Evolutionary conservation across 2,329 filamentous ascomycete species (phyloP).

Genomic region (Coniochaeta sp.): DNA sequence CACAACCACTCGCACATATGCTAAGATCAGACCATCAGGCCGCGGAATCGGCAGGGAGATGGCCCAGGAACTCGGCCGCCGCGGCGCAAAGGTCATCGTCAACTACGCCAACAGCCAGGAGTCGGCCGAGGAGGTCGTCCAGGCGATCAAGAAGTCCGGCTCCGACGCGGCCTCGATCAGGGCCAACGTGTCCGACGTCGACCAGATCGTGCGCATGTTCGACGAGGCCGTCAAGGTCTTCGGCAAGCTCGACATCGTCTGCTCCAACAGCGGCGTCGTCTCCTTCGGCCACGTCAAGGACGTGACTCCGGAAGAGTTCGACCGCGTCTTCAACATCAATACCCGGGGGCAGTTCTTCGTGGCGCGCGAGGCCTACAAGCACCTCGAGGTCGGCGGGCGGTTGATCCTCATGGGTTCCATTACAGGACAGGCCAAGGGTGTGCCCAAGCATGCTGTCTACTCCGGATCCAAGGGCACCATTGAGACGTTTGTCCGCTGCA

Average conservation of each 20-base stretch:
- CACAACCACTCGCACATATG: background rate
- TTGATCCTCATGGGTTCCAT: slow-evolving; percentile 70
- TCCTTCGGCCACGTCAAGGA: slow-evolving; percentile 63
- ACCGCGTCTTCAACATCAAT: slow-evolving; percentile 64
- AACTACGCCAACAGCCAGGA: slow-evolving; percentile 61
- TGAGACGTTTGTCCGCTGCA: slow-evolving; percentile 66
- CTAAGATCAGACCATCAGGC: slow-evolving; percentile 7
- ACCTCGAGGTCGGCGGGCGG: slow-evolving; percentile 60
- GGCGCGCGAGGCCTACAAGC: slow-evolving; percentile 62
- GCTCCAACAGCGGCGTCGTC: slow-evolving; percentile 64
- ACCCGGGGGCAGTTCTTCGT: slow-evolving; percentile 67
- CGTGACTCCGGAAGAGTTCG: slow-evolving; percentile 63
- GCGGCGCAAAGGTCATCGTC: slow-evolving; percentile 59
- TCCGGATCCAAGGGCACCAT: slow-evolving; percentile 70
- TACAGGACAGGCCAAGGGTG: slow-evolving; percentile 58
- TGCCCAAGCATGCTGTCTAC: slow-evolving; percentile 67
- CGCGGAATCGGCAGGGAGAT: slow-evolving; percentile 62
- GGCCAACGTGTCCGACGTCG: slow-evolving; percentile 60
- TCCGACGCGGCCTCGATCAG: slow-evolving; percentile 44
- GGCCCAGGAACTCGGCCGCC: slow-evolving; percentile 57
- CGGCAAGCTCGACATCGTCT: slow-evolving; percentile 62
- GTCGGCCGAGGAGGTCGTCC: slow-evolving; percentile 59
- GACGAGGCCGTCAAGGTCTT: slow-evolving; percentile 55
- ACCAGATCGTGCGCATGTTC: slow-evolving; percentile 58
- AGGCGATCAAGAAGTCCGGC: slow-evolving; percentile 57